Conservation (phyloP, 2,329 filamentous ascomycete genomes). For the Phaeosphaeriaceae sp. region DNA sequence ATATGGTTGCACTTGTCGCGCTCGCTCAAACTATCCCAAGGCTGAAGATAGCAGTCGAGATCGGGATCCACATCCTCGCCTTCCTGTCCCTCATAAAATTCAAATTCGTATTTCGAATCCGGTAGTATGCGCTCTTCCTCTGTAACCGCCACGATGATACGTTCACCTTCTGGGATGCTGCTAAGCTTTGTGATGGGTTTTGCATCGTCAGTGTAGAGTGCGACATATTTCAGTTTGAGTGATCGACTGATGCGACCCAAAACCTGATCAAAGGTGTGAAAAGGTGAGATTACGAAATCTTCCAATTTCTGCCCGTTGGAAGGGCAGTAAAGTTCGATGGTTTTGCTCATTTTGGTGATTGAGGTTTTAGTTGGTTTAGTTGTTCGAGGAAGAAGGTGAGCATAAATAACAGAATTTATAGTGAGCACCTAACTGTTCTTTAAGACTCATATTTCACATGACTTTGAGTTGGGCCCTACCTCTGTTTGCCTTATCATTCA, state of each 20-base stretch:
- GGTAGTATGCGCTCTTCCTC: slow-evolving; percentile 10
- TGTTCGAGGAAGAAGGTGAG: neutral
- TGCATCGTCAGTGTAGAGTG: slow-evolving; percentile 15
- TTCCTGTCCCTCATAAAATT: slow-evolving; percentile 14
- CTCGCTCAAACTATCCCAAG: slow-evolving; percentile 15
- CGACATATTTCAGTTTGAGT: slow-evolving; percentile 12
- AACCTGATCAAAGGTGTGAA: slow-evolving; percentile 15
- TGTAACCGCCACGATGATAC: slow-evolving; percentile 11
- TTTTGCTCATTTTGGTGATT: slow-evolving; percentile 2
- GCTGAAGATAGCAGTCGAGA: slow-evolving; percentile 1
- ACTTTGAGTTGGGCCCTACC: too few relatives aligned
- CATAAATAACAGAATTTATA: neutral
- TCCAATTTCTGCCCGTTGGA: slow-evolving; percentile 9
- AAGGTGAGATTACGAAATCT: slow-evolving; percentile 14
- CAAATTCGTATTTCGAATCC: slow-evolving; percentile 8
- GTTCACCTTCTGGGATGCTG: slow-evolving; percentile 15
- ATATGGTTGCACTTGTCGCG: slow-evolving; percentile 16
- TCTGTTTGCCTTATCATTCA: too few relatives aligned
- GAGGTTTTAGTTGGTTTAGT: neutral
- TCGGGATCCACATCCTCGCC: slow-evolving; percentile 10
- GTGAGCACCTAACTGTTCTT: too few relatives aligned
- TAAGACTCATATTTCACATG: too few relatives aligned
- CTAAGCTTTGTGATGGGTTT: slow-evolving; percentile 11
- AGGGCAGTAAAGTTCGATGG: slow-evolving; percentile 13
- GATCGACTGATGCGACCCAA: slow-evolving; percentile 17